Percentiles rank a stretch among this genome's conserved stretches.
These are phyloP conservation scores for Blastocystis sp. DNA, from an alignment of 352 stramenopile species.

Conservation along the genomic window DNA sequence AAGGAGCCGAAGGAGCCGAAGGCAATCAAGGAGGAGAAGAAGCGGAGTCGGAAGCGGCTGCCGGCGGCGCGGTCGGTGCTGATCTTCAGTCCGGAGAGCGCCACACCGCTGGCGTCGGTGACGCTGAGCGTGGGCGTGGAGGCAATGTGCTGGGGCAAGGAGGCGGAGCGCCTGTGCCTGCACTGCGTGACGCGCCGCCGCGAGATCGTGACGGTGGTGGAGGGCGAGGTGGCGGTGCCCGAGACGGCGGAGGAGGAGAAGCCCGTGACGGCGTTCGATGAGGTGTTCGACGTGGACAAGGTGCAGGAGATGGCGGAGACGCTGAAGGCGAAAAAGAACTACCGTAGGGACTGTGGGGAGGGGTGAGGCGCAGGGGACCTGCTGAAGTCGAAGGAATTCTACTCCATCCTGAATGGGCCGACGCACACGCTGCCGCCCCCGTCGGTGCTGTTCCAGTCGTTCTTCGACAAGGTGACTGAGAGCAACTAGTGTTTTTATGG, in stretches of 20 bases:
- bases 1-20: neutral
- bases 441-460: slow-evolving; percentile 22
- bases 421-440: slow-evolving; percentile 24
- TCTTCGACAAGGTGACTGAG: slow-evolving; percentile 35
- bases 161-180: neutral
- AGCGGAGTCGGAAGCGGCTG: neutral
- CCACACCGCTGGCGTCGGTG: slow-evolving; percentile 1
- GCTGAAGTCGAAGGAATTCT: slow-evolving; percentile 53
- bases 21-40: neutral
- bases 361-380: slow-evolving; percentile 34
- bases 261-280: slow-evolving; percentile 14
- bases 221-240: neutral
- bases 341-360: slow-evolving; percentile 11
- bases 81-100: slow-evolving; percentile 11
- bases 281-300: slow-evolving; percentile 52
- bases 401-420: slow-evolving; percentile 35
- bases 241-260: neutral
- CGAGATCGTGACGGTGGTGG: slow-evolving; percentile 30
- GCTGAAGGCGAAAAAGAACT: neutral
- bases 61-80: neutral
- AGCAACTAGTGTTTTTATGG: slow-evolving; percentile 39
- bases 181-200: neutral
- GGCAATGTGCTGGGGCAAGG: neutral
- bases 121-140: neutral
- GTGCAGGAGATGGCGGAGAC: slow-evolving; percentile 7